These are phyloP conservation scores for Lactifluus piperatus DNA, from an alignment of 768 basidiomycete genomes.

Conservation along the genomic window DNA sequence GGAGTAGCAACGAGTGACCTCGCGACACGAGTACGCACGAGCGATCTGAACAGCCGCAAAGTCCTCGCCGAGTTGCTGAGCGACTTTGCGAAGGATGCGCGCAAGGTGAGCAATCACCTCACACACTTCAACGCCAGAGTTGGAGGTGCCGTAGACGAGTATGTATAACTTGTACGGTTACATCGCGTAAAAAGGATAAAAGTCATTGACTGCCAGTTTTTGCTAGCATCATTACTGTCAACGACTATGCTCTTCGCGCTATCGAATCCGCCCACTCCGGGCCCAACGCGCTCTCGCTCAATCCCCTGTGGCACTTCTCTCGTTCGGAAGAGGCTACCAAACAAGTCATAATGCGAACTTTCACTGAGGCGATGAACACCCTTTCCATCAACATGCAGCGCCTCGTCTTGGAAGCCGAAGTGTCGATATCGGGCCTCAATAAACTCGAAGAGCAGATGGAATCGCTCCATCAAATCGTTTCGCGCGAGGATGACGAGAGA, in stretches of 20 bases:
- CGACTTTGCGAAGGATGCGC: conserved; percentile 54
- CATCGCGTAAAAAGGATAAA: not conserved
- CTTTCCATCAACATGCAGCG: conserved; percentile 43
- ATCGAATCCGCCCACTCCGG: conserved; percentile 36
- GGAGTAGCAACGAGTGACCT: conserved; percentile 72
- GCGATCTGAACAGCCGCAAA: conserved; percentile 55
- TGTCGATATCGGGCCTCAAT: conserved; percentile 45
- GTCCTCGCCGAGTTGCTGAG: conserved; percentile 40
- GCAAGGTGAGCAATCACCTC: conserved; percentile 47
- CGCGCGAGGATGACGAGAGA: conserved; percentile 46
- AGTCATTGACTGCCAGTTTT: not conserved
- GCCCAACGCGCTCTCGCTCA: conserved; percentile 22
- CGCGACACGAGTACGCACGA: conserved; percentile 49
- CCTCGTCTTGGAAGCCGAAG: conserved; percentile 58
- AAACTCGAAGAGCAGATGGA: conserved; percentile 52
- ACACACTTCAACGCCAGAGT: conserved; percentile 57
- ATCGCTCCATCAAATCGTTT: conserved; percentile 47
- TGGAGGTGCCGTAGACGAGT: conserved; percentile 71
- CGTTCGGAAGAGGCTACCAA: conserved; percentile 26
- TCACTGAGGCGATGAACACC: conserved; percentile 53
- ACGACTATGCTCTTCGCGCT: conserved; percentile 55
- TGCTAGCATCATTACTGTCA: conserved; percentile 68
- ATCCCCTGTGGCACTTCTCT: conserved; percentile 28
- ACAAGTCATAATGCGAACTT: conserved; percentile 44
- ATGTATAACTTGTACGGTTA: conserved; percentile 27